These are phyloP conservation scores for Fusarium mundagurra DNA, from an alignment of 2,329 filamentous ascomycete genomes.

Conservation along the genomic window DNA sequence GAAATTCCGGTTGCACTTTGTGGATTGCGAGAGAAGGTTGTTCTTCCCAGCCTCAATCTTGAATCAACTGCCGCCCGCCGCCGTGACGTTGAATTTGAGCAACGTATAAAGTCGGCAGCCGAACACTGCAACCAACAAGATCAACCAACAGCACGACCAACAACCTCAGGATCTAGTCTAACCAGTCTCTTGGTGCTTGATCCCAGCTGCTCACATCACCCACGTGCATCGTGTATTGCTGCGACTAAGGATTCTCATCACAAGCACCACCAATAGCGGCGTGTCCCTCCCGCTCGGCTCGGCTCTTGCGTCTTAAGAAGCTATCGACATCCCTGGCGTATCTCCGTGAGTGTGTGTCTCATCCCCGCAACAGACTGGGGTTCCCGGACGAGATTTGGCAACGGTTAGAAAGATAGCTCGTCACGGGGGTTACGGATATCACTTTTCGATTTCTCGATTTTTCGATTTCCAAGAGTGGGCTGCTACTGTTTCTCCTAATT, in stretches of 20 bases:
- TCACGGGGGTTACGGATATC: slow-evolving; percentile 32
- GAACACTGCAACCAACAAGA: slow-evolving; percentile 9
- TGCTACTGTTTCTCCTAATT: slow-evolving; percentile 22
- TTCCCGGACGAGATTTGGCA: slow-evolving; percentile 24
- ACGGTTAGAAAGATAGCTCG: slow-evolving; percentile 12
- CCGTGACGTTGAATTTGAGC: neutral
- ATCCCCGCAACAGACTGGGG: slow-evolving; percentile 32
- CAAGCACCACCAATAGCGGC: slow-evolving; percentile 39
- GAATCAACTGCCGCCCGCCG: neutral
- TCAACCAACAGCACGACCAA: neutral
- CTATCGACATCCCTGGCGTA: slow-evolving; percentile 28
- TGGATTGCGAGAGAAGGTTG: neutral
- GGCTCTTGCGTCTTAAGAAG: slow-evolving; percentile 32
- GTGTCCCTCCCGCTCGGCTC: slow-evolving; percentile 39
- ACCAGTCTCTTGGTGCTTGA: slow-evolving; percentile 20
- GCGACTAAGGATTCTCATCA: slow-evolving; percentile 40
- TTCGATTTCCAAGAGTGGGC: slow-evolving; percentile 16
- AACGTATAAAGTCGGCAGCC: neutral
- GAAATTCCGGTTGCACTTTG: neutral
- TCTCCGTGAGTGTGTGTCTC: slow-evolving; percentile 16
- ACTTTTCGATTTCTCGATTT: slow-evolving; percentile 35
- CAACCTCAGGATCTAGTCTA: neutral
- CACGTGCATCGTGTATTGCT: slow-evolving; percentile 41
- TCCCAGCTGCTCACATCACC: slow-evolving; percentile 19
- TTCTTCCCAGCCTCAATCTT: neutral